These are phyloP conservation scores for Nephromyces sp. DNA, from an alignment of 169 alveolate species.

Conservation along the genomic window DNA sequence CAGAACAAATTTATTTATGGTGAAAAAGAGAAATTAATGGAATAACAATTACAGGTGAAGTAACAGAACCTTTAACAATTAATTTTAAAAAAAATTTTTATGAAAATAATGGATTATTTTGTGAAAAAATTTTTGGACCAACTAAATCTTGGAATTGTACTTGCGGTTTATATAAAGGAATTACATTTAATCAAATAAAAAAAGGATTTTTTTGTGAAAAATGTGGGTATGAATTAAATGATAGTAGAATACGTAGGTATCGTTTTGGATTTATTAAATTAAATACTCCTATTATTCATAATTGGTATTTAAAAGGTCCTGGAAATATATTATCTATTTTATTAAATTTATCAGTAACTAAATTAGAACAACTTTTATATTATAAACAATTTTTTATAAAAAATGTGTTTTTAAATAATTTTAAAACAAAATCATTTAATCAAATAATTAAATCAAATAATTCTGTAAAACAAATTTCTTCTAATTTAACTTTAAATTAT, in stretches of 20 bases:
- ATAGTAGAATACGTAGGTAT: constrained; percentile 22
- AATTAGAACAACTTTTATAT: constrained; percentile 15
- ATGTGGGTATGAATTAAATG: constrained; percentile 22
- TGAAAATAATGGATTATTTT: constrained; percentile 31
- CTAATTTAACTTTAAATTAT: neutral
- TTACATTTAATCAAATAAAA: constrained; percentile 8
- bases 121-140: constrained; percentile 44
- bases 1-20: constrained; percentile 1
- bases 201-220: constrained; percentile 4
- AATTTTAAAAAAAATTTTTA: constrained; percentile 31
- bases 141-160: constrained; percentile 17
- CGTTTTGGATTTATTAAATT: constrained; percentile 36
- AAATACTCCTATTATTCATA: constrained; percentile 28
- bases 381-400: constrained; percentile 9
- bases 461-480: neutral
- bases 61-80: constrained; percentile 21
- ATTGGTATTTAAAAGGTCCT: constrained; percentile 7
- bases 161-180: constrained; percentile 4
- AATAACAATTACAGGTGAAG: constrained; percentile 23
- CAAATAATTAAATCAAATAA: neutral
- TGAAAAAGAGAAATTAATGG: constrained; percentile 22
- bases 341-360: constrained; percentile 9
- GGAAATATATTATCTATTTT: constrained; percentile 11
- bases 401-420: constrained; percentile 1
- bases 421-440: neutral